These are phyloP conservation scores for Begonia peltatifolia DNA, from an alignment of 306 rosid genomes.

Conservation along the genomic window DNA sequence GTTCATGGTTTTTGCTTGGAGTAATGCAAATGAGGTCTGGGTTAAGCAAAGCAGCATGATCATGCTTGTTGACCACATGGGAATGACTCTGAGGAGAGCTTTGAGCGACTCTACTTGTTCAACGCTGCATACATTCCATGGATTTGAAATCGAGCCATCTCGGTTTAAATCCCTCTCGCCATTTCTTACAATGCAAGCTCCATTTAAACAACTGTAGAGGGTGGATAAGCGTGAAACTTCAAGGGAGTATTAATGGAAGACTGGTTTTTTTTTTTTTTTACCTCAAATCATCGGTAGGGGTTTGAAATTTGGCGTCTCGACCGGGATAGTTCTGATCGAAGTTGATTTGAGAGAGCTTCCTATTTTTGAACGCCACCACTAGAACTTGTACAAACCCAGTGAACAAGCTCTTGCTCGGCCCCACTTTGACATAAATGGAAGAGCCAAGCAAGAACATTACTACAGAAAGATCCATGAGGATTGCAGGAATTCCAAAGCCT, in stretches of 20 bases:
- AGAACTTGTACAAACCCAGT: constrained; percentile 19
- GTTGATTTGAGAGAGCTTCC: constrained; percentile 14
- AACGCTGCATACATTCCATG: constrained; percentile 9
- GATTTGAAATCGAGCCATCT: constrained; percentile 4
- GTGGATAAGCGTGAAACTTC: too few species aligned
- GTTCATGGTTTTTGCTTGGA: constrained; percentile 6
- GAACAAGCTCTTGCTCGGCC: constrained; percentile 14
- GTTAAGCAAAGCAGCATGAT: constrained; percentile 2
- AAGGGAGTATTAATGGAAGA: background rate
- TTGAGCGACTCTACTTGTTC: constrained; percentile 8
- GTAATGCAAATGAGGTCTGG: constrained; percentile 1
- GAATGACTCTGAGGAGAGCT: constrained; percentile 1
- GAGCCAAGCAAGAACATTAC: constrained; percentile 28
- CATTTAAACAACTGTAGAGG: constrained; percentile 4
- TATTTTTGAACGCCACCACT: constrained; percentile 23
- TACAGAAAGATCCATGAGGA: constrained; percentile 22
- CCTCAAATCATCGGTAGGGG: constrained; percentile 27
- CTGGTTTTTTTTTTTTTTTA: constrained; percentile 1
- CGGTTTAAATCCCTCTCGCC: constrained; percentile 2
- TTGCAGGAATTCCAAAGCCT: constrained; percentile 33
- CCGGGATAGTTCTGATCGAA: constrained; percentile 17
- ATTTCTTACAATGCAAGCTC: constrained; percentile 3
- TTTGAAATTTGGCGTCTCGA: constrained; percentile 7
- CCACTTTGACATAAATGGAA: constrained; percentile 21
- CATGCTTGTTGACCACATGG: constrained; percentile 8